phyloP scores from a whole-genome alignment of 345 rosid genomes.

The Eucalyptus cloeziana region DNA sequence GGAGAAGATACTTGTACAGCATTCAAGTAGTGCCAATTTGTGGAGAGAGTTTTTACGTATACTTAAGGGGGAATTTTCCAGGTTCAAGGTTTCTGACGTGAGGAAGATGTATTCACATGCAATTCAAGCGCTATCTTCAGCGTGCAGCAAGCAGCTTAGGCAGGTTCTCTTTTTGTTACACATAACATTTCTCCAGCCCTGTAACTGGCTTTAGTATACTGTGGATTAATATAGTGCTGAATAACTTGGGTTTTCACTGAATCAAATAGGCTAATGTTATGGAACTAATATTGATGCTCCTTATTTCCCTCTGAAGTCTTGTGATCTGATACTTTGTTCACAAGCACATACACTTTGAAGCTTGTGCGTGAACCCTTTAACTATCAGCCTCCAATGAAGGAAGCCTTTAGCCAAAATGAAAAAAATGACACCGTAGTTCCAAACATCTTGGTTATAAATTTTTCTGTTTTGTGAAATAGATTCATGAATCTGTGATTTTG shows the following conservation, averaged over 20 bases:
- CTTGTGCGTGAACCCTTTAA: not conserved
- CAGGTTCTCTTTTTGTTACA: slow-evolving; percentile 55
- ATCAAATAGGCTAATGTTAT: not conserved
- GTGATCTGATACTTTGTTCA: not conserved
- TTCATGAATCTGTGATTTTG: not conserved
- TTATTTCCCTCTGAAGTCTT: not conserved
- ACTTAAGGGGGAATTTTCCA: slow-evolving; percentile 82
- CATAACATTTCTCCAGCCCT: not conserved
- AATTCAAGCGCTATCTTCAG: slow-evolving; percentile 69
- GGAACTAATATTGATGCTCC: not conserved
- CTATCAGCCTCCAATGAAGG: not conserved
- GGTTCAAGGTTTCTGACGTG: slow-evolving; percentile 84
- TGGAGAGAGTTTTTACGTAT: slow-evolving; percentile 84
- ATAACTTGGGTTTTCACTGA: not conserved
- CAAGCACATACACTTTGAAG: not conserved
- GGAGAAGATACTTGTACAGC: slow-evolving; percentile 69
- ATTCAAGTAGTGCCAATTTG: slow-evolving; percentile 58
- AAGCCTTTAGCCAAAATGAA: not conserved
- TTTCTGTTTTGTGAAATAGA: not conserved
- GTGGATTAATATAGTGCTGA: not conserved
- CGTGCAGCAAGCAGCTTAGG: slow-evolving; percentile 85
- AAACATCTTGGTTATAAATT: not conserved
- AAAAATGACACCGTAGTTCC: not conserved
- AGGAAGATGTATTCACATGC: slow-evolving; percentile 90
- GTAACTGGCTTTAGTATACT: not conserved